phyloP scores from a whole-genome alignment of 2,329 filamentous ascomycete species.

The Hypoxylon sp. region DNA sequence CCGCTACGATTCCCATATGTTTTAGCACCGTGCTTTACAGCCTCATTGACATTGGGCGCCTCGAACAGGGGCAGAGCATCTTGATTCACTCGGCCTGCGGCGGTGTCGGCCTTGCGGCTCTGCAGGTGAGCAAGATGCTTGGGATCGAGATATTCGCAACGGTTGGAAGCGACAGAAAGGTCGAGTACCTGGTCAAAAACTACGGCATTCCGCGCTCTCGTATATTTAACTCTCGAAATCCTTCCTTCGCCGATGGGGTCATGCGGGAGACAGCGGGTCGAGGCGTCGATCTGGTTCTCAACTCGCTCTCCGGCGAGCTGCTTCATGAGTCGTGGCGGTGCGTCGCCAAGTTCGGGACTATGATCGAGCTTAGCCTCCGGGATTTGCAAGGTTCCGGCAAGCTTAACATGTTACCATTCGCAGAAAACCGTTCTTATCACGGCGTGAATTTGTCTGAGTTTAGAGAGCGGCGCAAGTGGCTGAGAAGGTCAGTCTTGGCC shows the following conservation, averaged over 20 bases:
- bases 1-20: constrained; percentile 30
- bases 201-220: constrained; percentile 27
- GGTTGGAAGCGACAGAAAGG: constrained; percentile 32
- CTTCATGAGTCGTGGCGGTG: constrained; percentile 54
- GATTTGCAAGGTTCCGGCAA: constrained; percentile 51
- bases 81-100: constrained; percentile 37
- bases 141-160: constrained; percentile 35
- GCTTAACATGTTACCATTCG: constrained; percentile 56
- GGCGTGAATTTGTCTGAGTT: constrained; percentile 47
- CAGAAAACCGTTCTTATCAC: constrained; percentile 46
- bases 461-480: constrained; percentile 24
- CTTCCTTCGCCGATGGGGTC: constrained; percentile 24
- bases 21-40: constrained; percentile 33
- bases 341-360: constrained; percentile 53
- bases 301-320: constrained; percentile 51
- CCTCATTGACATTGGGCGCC: constrained; percentile 27
- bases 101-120: constrained; percentile 35
- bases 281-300: constrained; percentile 47
- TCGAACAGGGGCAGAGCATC: constrained; percentile 30
- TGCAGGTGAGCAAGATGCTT: constrained; percentile 31
- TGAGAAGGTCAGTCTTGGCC: constrained; percentile 26
- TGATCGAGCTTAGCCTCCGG: constrained; percentile 57
- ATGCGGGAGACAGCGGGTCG: constrained; percentile 30
- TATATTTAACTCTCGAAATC: constrained; percentile 35
- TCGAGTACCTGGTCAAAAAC: constrained; percentile 19